These are phyloP conservation scores for Tolypocladium paradoxum DNA, from an alignment of 2,329 filamentous ascomycete genomes.

Conservation along the genomic window DNA sequence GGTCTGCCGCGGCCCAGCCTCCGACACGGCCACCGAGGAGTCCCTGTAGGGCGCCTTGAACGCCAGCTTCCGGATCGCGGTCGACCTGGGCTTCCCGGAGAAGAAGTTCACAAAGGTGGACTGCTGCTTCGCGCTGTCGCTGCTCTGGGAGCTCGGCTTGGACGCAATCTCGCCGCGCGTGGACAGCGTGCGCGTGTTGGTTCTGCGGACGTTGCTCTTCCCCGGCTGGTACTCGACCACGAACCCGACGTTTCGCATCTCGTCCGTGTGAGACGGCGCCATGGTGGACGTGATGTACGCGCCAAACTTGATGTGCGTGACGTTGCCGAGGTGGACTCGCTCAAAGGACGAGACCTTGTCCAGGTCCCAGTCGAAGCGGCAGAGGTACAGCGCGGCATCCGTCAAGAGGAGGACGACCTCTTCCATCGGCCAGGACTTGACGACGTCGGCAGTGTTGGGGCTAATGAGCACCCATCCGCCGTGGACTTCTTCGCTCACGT, in stretches of 20 bases:
- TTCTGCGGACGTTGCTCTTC: slow-evolving; percentile 59
- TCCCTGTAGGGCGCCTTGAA: slow-evolving; percentile 45
- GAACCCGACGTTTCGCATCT: slow-evolving; percentile 72
- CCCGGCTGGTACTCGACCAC: slow-evolving; percentile 67
- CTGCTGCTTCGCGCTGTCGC: slow-evolving; percentile 14
- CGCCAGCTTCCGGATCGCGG: slow-evolving; percentile 32
- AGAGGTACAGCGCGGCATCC: slow-evolving; percentile 74
- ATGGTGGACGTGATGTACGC: slow-evolving; percentile 87
- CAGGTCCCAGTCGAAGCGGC: slow-evolving; percentile 86
- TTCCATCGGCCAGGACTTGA: slow-evolving; percentile 65
- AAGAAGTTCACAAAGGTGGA: slow-evolving; percentile 31
- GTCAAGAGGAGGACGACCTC: slow-evolving; percentile 84
- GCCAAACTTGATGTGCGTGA: slow-evolving; percentile 65
- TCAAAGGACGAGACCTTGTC: slow-evolving; percentile 94
- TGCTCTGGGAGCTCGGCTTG: slow-evolving; percentile 10
- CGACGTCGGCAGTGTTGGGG: slow-evolving; percentile 59
- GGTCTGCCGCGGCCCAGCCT: slow-evolving; percentile 32
- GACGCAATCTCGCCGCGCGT: slow-evolving; percentile 27
- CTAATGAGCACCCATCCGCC: slow-evolving; percentile 83
- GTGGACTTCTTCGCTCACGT: slow-evolving; percentile 74
- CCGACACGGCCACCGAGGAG: slow-evolving; percentile 44
- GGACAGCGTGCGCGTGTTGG: slow-evolving; percentile 76
- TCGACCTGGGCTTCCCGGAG: slow-evolving; percentile 22
- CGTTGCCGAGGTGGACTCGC: slow-evolving; percentile 63
- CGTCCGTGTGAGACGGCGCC: slow-evolving; percentile 65